phyloP scores from a whole-genome alignment of 1,284 basidiomycete genomes.

The Tremellales sp. region DNA sequence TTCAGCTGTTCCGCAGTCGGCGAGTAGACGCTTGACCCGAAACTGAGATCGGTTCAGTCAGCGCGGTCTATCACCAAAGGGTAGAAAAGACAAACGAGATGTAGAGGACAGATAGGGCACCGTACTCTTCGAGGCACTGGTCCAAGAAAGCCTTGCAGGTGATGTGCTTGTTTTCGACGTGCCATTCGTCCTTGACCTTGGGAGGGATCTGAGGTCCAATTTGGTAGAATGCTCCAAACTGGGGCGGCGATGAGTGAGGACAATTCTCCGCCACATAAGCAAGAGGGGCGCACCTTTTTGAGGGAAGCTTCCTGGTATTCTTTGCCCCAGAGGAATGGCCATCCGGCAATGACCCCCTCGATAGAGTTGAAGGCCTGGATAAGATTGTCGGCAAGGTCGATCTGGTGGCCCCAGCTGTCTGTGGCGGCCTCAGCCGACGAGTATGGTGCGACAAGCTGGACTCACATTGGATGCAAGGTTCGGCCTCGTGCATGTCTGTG shows the following conservation, averaged over 20 bases:
- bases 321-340: conserved; percentile 1
- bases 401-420: conserved; percentile 15
- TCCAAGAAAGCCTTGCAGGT: conserved; percentile 4
- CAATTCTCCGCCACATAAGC: not conserved
- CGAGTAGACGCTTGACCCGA: conserved; percentile 5
- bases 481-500: conserved; percentile 29
- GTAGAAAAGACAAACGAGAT: conserved; percentile 5
- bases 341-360: conserved; percentile 1
- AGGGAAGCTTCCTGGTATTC: not conserved
- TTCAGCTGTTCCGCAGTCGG: conserved; percentile 5
- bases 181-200: not conserved
- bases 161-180: not conserved
- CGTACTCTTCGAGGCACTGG: not conserved
- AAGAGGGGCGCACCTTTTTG: not conserved
- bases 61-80: no score
- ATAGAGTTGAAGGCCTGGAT: conserved; percentile 12
- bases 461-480: conserved; percentile 11
- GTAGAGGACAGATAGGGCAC: conserved; percentile 6
- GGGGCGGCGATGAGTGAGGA: no score
- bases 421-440: no score
- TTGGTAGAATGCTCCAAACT: conserved; percentile 1
- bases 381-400: conserved; percentile 11
- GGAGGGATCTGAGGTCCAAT: conserved; percentile 3
- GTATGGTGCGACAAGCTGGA: no score
- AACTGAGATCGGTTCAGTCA: no score